Conservation (phyloP, 1,139 yeast genomes). For the Kodamaea derodonti region DNA sequence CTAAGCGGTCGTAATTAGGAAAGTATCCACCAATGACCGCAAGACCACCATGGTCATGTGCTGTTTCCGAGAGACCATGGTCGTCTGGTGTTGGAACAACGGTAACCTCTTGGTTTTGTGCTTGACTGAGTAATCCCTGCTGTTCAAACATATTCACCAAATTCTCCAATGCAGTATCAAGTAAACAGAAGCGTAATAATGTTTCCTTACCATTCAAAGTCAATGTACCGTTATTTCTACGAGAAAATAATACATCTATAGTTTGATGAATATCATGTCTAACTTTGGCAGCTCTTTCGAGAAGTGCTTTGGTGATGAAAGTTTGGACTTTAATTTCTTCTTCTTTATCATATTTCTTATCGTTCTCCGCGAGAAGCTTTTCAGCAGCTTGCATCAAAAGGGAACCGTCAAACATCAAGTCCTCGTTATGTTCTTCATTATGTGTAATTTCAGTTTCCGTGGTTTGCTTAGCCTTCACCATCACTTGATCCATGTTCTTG, state of each 20-base stretch:
- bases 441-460: conserved; percentile 17
- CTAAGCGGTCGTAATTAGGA: conserved; percentile 1
- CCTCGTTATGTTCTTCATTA: conserved; percentile 21
- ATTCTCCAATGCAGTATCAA: conserved; percentile 43
- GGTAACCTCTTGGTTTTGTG: background rate
- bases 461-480: conserved; percentile 14
- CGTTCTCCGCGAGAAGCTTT: conserved; percentile 21
- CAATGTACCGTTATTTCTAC: conserved; percentile 33
- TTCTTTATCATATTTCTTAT: conserved; percentile 21
- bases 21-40: conserved; percentile 19
- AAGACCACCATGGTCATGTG: conserved; percentile 9
- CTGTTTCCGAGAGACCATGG: conserved; percentile 38
- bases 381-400: conserved; percentile 27
- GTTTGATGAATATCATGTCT: conserved; percentile 39
- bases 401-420: conserved; percentile 46
- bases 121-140: conserved; percentile 12
- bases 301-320: conserved; percentile 39
- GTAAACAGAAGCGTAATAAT: conserved; percentile 38
- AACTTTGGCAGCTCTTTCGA: conserved; percentile 40
- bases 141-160: conserved; percentile 43
- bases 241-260: conserved; percentile 37
- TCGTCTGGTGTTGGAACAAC: background rate
- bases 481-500: conserved; percentile 70
- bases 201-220: conserved; percentile 45
- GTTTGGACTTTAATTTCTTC: conserved; percentile 39